Conservation (phyloP, 208 protist species). For the Phytomonas sp. region DNA sequence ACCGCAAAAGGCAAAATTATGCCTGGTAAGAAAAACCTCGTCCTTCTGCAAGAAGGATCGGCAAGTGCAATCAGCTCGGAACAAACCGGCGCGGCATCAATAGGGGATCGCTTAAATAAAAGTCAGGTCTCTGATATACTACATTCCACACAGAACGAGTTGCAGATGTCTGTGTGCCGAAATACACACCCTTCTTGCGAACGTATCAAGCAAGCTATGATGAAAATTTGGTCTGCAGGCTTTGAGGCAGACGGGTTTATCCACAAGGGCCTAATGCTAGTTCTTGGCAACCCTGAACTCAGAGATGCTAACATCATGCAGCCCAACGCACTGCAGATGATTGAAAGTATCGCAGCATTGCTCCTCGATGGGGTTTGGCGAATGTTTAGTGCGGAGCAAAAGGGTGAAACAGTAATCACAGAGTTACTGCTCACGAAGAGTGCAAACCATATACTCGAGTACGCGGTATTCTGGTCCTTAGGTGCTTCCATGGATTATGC, state of each 20-base stretch:
- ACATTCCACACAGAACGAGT: neutral
- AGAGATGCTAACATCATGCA: constrained; percentile 92
- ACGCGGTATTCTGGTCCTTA: constrained; percentile 95
- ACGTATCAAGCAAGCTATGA: constrained; percentile 81
- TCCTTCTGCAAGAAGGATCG: neutral
- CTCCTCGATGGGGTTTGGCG: constrained; percentile 84
- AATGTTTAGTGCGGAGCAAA: constrained; percentile 86
- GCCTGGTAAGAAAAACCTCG: neutral
- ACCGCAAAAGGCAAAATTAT: neutral
- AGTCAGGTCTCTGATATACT: neutral
- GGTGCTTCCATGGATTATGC: constrained; percentile 59
- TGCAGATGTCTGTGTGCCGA: neutral
- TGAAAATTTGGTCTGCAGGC: constrained; percentile 58
- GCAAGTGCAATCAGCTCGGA: constrained; percentile 26
- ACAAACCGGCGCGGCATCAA: constrained; percentile 7
- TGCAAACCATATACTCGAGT: constrained; percentile 53
- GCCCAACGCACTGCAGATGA: constrained; percentile 74
- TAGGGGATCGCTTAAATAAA: constrained; percentile 3
- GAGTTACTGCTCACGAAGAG: constrained; percentile 11
- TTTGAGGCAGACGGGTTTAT: constrained; percentile 85
- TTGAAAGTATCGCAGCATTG: constrained; percentile 91
- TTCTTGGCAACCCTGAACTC: constrained; percentile 10
- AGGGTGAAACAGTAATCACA: constrained; percentile 27
- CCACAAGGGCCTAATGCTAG: constrained; percentile 39
- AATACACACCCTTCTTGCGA: constrained; percentile 49